Evolutionary conservation across 257 asterid species (phyloP).

Genomic region (Prunella vulgaris): DNA sequence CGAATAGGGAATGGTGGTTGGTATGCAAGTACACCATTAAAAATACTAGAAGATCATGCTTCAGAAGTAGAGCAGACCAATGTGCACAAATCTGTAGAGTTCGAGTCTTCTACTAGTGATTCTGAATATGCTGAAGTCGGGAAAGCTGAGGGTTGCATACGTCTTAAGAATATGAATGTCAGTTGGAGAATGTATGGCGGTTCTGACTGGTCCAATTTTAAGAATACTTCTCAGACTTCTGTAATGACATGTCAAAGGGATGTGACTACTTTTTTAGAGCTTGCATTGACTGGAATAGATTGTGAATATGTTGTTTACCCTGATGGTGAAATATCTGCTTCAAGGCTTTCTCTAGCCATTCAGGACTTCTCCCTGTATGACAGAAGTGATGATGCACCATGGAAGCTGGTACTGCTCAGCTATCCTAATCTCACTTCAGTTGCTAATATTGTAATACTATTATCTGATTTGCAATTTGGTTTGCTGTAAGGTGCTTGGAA

Average conservation of each 20-base stretch:
- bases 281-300: conserved; percentile 61
- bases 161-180: conserved; percentile 70
- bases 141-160: conserved; percentile 58
- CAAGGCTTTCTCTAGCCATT: conserved; percentile 55
- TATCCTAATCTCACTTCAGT: conserved; percentile 16
- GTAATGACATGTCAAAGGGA: conserved; percentile 50
- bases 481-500: conserved; percentile 62
- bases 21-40: conserved; percentile 56
- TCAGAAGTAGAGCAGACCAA: conserved; percentile 43
- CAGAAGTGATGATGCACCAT: conserved; percentile 77
- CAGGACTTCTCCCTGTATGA: conserved; percentile 65
- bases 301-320: conserved; percentile 63
- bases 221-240: conserved; percentile 38
- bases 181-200: conserved; percentile 88
- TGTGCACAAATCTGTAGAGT: conserved; percentile 26
- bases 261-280: conserved; percentile 54
- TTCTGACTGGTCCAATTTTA: conserved; percentile 69
- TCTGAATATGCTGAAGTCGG: conserved; percentile 36
- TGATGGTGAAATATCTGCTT: conserved; percentile 63
- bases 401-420: conserved; percentile 75
- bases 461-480: conserved; percentile 23
- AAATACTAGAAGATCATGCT: conserved; percentile 76
- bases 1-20: conserved; percentile 59
- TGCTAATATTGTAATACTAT: conserved; percentile 6
- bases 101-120: conserved; percentile 47